phyloP scores from a whole-genome alignment of 768 basidiomycete genomes.

The Pluteus cervinus region DNA sequence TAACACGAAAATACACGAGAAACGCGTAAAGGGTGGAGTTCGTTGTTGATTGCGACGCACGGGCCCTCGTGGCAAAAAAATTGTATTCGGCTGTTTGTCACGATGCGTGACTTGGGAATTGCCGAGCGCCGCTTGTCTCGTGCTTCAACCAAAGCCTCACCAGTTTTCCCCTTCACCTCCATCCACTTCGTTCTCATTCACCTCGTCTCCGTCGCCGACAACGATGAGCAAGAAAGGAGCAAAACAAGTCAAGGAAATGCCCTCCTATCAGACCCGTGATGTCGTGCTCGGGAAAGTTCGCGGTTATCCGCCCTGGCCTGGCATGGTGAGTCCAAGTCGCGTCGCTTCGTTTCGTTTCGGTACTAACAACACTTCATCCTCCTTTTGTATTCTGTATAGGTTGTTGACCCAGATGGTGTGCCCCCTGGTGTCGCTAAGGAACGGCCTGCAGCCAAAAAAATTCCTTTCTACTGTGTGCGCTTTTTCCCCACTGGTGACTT shows the following conservation, averaged over 20 bases:
- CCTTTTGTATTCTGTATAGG: slow-evolving; percentile 34
- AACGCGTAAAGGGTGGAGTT: not conserved
- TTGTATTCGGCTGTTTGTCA: slow-evolving; percentile 8
- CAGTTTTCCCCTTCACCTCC: slow-evolving; percentile 2
- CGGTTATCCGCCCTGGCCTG: slow-evolving; percentile 95
- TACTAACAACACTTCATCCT: slow-evolving; percentile 12
- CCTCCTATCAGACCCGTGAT: slow-evolving; percentile 67
- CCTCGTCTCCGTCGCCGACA: slow-evolving; percentile 5
- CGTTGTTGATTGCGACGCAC: slow-evolving; percentile 6
- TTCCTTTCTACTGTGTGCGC: slow-evolving; percentile 58
- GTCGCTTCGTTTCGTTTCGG: slow-evolving; percentile 11
- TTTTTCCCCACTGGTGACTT: slow-evolving; percentile 96
- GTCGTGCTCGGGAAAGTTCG: slow-evolving; percentile 90
- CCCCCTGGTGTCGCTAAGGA: slow-evolving; percentile 59
- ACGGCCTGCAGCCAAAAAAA: slow-evolving; percentile 70
- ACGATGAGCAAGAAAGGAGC: slow-evolving; percentile 49
- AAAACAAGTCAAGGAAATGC: slow-evolving; percentile 34
- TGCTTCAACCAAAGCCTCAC: slow-evolving; percentile 16
- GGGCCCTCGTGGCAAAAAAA: slow-evolving; percentile 11
- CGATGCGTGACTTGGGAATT: slow-evolving; percentile 5
- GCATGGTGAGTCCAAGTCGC: slow-evolving; percentile 60
- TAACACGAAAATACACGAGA: not conserved
- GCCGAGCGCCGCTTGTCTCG: slow-evolving; percentile 11
- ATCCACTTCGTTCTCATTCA: slow-evolving; percentile 4
- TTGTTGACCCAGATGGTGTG: slow-evolving; percentile 69